Evolutionary conservation across 106 monocot genomes (phyloP).

Genomic region (Agapanthus africanus): DNA sequence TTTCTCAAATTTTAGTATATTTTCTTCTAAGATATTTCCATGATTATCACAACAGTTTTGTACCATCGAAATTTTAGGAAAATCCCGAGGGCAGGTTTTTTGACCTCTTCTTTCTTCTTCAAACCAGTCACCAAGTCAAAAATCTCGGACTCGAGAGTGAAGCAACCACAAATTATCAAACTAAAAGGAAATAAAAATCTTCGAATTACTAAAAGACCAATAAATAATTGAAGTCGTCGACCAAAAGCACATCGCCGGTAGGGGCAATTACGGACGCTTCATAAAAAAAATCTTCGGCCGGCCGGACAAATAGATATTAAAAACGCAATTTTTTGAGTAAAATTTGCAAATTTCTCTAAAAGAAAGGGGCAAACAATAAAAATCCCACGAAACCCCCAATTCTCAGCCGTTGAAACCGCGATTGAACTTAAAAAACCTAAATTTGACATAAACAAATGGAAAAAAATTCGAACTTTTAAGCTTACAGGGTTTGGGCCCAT

Average conservation of each 20-base stretch:
- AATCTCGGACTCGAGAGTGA: constrained; percentile 4
- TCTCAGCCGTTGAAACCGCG: constrained; percentile 4
- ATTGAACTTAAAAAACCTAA: neutral
- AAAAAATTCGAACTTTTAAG: neutral
- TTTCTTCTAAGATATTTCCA: neutral
- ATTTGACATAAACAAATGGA: neutral
- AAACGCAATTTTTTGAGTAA: neutral
- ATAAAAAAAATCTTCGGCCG: constrained; percentile 1
- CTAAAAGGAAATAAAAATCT: neutral
- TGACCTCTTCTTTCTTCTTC: neutral
- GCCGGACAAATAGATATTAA: neutral
- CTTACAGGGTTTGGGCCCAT: constrained; percentile 19
- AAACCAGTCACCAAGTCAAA: constrained; percentile 10
- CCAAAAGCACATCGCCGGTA: neutral
- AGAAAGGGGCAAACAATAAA: neutral
- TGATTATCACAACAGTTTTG: neutral
- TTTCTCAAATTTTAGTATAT: neutral
- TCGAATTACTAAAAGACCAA: neutral
- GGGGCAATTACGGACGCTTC: neutral
- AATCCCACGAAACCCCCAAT: neutral
- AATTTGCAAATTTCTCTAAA: neutral
- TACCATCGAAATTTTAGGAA: neutral
- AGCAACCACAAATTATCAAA: neutral
- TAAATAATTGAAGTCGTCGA: neutral
- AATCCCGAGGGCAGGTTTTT: neutral